Evolutionary conservation across 129 eudicot species (phyloP), one percentile per base, ranked within the genome.

Genomic region (Chrysanthemum makinoi): DNA sequence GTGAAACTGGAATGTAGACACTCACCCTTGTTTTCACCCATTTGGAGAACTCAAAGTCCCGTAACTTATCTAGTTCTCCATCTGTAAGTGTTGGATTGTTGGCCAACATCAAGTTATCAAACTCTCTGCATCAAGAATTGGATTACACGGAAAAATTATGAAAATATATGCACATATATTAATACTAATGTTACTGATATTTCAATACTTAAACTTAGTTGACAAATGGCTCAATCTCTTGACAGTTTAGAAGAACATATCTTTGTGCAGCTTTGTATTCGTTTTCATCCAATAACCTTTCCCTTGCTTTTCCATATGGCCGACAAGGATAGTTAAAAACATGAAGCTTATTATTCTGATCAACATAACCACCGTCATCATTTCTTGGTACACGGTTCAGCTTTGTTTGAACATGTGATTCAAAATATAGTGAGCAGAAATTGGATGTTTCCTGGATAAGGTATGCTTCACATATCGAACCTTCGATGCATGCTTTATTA

Each of bases 201-300:
- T 28, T 28, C 30, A 28, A 33, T 33, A 33, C 39, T 28, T 28
- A 11, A 16, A 66, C 70, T 48, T 66, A 66, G 57, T 66, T 18
- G 9, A 66, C 71, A 44, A 43, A 66, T 66, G 53, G 53, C 55
- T 7, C 56, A 10, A 66, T 48, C 71, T 66, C 71, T 17, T 2
- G 5, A 22, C 71, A 66, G 18, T 66, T 66, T 12, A 66, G 56
- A 46, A 66, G 56, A 66, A 66, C 71, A 66, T 66, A 66, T 66
- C 53, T 66, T 43, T 48, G 30, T 1, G 71, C 56, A 18, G 71
- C 44, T 19, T 24, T 59, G 65, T 20, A 22, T 3, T 59, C 65
- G 3, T 10, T 59, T 59, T 59, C 65, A 18, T 59, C n/a, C 39
- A 59, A 22, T 0, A 9, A 59, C 24, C 9, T 22, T 59, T 59